These are phyloP conservation scores for Rickenella mellea DNA, from an alignment of 768 basidiomycete genomes.

Conservation along the genomic window DNA sequence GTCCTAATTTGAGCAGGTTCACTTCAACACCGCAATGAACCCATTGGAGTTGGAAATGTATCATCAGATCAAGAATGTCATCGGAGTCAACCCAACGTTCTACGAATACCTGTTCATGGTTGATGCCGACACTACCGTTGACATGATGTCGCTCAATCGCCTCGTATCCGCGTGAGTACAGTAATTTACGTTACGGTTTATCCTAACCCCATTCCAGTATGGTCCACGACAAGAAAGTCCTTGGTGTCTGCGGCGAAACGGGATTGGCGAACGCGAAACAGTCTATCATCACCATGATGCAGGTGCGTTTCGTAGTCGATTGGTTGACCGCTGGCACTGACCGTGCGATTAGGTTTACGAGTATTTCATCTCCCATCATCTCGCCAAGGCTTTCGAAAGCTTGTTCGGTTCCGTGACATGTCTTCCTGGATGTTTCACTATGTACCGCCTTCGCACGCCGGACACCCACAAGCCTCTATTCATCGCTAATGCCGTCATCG, in stretches of 20 bases:
- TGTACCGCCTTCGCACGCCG: slow-evolving; percentile 89
- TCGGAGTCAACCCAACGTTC: slow-evolving; percentile 97
- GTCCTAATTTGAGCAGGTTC: slow-evolving; percentile 47
- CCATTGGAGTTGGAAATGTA: slow-evolving; percentile 97
- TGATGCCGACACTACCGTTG: slow-evolving; percentile 92
- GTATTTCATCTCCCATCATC: slow-evolving; percentile 98
- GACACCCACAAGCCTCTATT: slow-evolving; percentile 94
- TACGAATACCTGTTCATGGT: slow-evolving; percentile 94
- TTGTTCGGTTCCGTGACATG: slow-evolving; percentile 98
- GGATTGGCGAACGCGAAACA: slow-evolving; percentile 87
- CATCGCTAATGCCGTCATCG: slow-evolving; percentile 82
- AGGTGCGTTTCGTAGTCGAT: slow-evolving; percentile 34
- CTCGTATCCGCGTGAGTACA: slow-evolving; percentile 82
- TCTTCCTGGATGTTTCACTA: slow-evolving; percentile 97
- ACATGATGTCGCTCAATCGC: slow-evolving; percentile 79
- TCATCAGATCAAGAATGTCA: slow-evolving; percentile 99
- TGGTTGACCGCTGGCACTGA: background rate
- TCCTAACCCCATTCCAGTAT: slow-evolving; percentile 42
- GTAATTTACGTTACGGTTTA: background rate
- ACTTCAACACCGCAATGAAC: slow-evolving; percentile 94
- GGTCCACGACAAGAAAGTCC: slow-evolving; percentile 91
- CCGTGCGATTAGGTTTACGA: slow-evolving; percentile 69
- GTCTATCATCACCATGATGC: slow-evolving; percentile 96
- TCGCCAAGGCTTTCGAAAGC: slow-evolving; percentile 96
- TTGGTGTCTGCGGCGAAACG: slow-evolving; percentile 95